These are phyloP conservation scores for Globomyces pollinis-pini DNA, from an alignment of 192 early-diverging fungal genomes.

Conservation along the genomic window DNA sequence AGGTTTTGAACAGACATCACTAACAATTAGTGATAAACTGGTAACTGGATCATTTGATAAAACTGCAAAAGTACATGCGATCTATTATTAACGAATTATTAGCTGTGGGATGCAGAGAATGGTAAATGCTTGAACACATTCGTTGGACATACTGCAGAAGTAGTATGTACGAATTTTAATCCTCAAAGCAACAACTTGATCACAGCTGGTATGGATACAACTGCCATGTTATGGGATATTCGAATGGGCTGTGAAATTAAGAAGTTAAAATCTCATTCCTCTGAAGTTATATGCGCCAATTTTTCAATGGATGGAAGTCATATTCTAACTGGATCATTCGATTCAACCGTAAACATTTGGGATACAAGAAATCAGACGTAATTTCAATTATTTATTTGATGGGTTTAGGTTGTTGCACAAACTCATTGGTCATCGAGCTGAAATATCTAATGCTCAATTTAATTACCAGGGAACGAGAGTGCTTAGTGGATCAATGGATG, in stretches of 20 bases:
- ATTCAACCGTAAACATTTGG: slow-evolving; percentile 44
- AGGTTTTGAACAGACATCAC: too few species aligned
- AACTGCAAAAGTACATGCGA: slow-evolving; percentile 35
- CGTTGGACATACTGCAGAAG: slow-evolving; percentile 38
- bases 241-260: slow-evolving; percentile 31
- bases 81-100: too few species aligned
- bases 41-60: slow-evolving; percentile 46
- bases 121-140: slow-evolving; percentile 39
- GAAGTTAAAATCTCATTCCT: slow-evolving; percentile 42
- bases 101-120: slow-evolving; percentile 40
- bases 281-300: slow-evolving; percentile 26
- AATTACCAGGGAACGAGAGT: slow-evolving; percentile 14
- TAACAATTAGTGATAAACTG: slow-evolving; percentile 43
- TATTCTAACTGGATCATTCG: slow-evolving; percentile 45
- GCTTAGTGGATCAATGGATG: slow-evolving; percentile 39
- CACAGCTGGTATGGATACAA: slow-evolving; percentile 43
- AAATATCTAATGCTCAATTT: slow-evolving; percentile 34
- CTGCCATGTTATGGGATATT: slow-evolving; percentile 43
- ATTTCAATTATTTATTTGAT: neutral
- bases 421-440: slow-evolving; percentile 44
- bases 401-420: slow-evolving; percentile 32
- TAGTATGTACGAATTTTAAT: slow-evolving; percentile 33
- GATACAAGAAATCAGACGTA: slow-evolving; percentile 27
- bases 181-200: slow-evolving; percentile 25
- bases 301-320: slow-evolving; percentile 27